Evolutionary conservation across 257 asterid species (phyloP).

Genomic region (Rehmannia glutinosa): DNA sequence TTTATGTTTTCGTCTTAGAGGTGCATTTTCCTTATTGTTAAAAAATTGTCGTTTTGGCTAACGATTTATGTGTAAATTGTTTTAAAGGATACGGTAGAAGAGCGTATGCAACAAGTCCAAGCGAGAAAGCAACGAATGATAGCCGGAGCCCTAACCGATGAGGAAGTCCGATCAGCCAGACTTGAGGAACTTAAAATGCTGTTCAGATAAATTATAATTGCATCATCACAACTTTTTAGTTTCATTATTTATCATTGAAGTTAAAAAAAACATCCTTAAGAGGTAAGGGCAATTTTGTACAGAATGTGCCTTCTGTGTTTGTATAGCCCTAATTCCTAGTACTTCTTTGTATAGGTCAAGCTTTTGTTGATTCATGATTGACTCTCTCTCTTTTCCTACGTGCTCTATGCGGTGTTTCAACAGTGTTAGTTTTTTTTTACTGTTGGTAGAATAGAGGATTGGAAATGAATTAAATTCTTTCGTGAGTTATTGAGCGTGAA

Average conservation of each 20-base stretch:
- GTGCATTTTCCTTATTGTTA: background rate
- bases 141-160: constrained; percentile 78
- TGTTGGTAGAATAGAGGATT: too few species aligned
- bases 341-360: constrained; percentile 4
- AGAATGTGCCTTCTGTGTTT: background rate
- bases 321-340: background rate
- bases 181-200: constrained; percentile 81
- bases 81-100: constrained; percentile 63
- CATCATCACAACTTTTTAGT: background rate
- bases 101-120: constrained; percentile 77
- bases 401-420: too few species aligned
- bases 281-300: constrained; percentile 22
- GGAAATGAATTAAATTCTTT: too few species aligned
- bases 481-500: too few species aligned
- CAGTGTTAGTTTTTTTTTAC: too few species aligned
- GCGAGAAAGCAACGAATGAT: constrained; percentile 72
- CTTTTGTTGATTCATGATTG: background rate
- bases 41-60: too few species aligned
- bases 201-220: constrained; percentile 33
- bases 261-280: too few species aligned
- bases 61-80: background rate
- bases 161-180: constrained; percentile 72
- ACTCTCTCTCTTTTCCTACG: too few species aligned
- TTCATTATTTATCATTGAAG: background rate
- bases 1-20: too few species aligned